Conservation (phyloP, 2,329 filamentous ascomycete genomes). For the Apiospora rasikravindrae region DNA sequence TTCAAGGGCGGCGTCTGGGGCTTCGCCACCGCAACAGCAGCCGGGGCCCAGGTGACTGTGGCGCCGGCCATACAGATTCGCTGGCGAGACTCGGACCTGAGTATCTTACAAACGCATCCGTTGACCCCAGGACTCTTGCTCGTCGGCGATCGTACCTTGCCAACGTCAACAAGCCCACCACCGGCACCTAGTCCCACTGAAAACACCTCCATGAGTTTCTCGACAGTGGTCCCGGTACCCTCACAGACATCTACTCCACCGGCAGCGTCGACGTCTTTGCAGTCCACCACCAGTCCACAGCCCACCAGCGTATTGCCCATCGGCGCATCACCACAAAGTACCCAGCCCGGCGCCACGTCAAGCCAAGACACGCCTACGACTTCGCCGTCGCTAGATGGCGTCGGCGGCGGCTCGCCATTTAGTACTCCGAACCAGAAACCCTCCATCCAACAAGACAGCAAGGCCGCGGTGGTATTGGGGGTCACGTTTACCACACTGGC, state of each 20-base stretch:
- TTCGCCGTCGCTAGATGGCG: neutral
- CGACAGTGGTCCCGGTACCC: neutral
- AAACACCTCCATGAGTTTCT: neutral
- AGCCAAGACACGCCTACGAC: neutral
- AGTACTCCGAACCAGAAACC: neutral
- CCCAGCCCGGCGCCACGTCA: neutral
- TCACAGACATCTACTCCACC: neutral
- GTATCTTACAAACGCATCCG: conserved; percentile 43
- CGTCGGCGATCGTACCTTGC: conserved; percentile 17
- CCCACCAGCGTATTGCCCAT: neutral
- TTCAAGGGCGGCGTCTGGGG: conserved; percentile 47
- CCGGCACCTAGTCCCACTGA: neutral
- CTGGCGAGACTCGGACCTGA: conserved; percentile 42
- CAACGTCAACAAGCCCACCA: neutral
- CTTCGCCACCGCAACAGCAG: conserved; percentile 30
- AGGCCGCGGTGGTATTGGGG: neutral
- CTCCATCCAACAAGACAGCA: neutral
- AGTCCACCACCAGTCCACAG: no score
- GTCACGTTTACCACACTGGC: neutral
- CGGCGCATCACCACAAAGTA: neutral
- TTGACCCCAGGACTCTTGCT: conserved; percentile 39
- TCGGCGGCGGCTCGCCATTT: neutral
- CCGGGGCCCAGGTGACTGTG: conserved; percentile 34
- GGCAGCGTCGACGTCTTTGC: neutral
- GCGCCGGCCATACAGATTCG: conserved; percentile 47